Evolutionary conservation across 768 basidiomycete species (phyloP).

Genomic region (Tricholoma furcatifolium): DNA sequence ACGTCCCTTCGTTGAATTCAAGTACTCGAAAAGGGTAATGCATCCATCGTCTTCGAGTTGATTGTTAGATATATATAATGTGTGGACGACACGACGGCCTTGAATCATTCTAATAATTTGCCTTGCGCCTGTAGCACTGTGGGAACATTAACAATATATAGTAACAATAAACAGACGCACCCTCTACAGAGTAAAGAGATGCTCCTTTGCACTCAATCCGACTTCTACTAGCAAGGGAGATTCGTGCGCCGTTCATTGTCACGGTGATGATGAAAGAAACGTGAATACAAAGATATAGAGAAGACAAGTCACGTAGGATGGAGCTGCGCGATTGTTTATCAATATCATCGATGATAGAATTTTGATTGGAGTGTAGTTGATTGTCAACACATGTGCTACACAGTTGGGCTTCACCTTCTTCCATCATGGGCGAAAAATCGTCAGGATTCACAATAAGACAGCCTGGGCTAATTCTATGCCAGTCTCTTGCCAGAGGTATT

Average conservation of each 20-base stretch:
- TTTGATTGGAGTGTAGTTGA: no score
- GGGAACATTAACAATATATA: background rate
- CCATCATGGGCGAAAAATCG: no score
- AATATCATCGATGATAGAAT: no score
- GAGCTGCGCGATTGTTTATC: no score
- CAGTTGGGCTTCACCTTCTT: no score
- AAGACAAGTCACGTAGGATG: no score
- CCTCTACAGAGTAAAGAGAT: conserved; percentile 23
- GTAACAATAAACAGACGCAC: conserved; percentile 14
- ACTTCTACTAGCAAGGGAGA: conserved; percentile 5
- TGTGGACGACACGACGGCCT: conserved; percentile 45
- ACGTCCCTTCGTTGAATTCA: conserved; percentile 46
- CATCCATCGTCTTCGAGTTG: conserved; percentile 58
- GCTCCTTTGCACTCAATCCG: conserved; percentile 29
- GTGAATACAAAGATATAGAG: background rate
- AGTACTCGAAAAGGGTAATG: conserved; percentile 49
- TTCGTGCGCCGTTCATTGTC: background rate
- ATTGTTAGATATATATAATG: conserved; percentile 57
- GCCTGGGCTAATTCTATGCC: no score
- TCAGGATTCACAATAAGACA: no score
- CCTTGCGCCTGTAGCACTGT: conserved; percentile 41
- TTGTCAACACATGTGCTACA: no score
- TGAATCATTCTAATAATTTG: conserved; percentile 46
- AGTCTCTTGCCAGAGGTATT: background rate
- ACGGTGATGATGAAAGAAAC: no score